Evolutionary conservation across 1,139 yeast genomes (phyloP).

Genomic region (Kodamaea ohmeri): DNA sequence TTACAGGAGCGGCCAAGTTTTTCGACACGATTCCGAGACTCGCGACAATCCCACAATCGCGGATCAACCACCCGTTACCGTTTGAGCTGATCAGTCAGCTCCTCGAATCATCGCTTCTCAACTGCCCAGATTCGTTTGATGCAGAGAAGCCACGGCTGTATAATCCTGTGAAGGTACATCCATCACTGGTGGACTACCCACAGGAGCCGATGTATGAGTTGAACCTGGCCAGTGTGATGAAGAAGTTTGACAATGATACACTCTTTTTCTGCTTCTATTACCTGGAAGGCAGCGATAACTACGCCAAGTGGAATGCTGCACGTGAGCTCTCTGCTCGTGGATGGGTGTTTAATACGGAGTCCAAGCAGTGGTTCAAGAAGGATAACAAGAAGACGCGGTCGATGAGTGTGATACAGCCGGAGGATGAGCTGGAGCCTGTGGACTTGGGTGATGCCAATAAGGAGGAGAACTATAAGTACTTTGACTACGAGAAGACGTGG

Average conservation of each 20-base stretch:
- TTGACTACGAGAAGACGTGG: slow-evolving; percentile 92
- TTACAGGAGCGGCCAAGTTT: slow-evolving; percentile 15
- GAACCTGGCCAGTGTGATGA: slow-evolving; percentile 52
- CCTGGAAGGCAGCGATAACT: slow-evolving; percentile 45
- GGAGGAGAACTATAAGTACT: slow-evolving; percentile 71
- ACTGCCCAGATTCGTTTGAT: slow-evolving; percentile 91
- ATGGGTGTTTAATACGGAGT: slow-evolving; percentile 80
- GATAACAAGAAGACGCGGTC: slow-evolving; percentile 50
- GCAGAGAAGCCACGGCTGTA: slow-evolving; percentile 84
- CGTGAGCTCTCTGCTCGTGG: slow-evolving; percentile 77
- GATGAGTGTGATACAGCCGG: slow-evolving; percentile 34
- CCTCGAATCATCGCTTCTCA: slow-evolving; percentile 73
- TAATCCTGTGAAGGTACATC: slow-evolving; percentile 80
- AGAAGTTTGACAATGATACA: slow-evolving; percentile 82
- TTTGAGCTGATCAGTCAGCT: slow-evolving; percentile 54
- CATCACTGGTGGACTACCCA: slow-evolving; percentile 89
- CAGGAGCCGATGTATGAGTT: slow-evolving; percentile 75
- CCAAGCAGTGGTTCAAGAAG: slow-evolving; percentile 78
- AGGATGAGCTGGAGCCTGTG: slow-evolving; percentile 22
- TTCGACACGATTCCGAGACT: slow-evolving; percentile 33
- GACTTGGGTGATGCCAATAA: slow-evolving; percentile 28
- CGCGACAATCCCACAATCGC: slow-evolving; percentile 30
- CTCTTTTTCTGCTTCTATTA: slow-evolving; percentile 90
- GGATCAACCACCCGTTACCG: slow-evolving; percentile 52
- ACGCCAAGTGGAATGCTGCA: slow-evolving; percentile 71